phyloP scores from a whole-genome alignment of 768 basidiomycete species.

The Russula brevipes region DNA sequence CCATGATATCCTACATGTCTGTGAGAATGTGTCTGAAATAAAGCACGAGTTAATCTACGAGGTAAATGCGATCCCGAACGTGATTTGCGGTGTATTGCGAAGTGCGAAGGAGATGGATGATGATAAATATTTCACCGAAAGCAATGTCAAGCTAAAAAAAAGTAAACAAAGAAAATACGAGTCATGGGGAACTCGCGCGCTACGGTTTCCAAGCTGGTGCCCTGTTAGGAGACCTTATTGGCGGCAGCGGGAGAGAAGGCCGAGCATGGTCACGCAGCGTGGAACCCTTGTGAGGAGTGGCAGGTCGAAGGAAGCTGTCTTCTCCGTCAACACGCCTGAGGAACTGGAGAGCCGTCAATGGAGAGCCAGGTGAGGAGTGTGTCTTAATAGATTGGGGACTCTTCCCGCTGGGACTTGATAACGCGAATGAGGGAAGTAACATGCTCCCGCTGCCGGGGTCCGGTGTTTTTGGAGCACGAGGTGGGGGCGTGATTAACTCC shows the following conservation, averaged over 20 bases:
- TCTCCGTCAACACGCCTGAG: conserved; percentile 72
- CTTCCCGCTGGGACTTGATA: conserved; percentile 45
- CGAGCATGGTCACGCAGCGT: conserved; percentile 1
- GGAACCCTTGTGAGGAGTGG: conserved; percentile 54
- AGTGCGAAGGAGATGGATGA: conserved; percentile 3
- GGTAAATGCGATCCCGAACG: conserved; percentile 12
- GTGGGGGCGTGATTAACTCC: conserved; percentile 37
- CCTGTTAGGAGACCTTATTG: conserved; percentile 15
- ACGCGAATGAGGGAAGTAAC: conserved; percentile 60
- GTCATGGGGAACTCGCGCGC: not conserved
- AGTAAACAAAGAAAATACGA: not conserved
- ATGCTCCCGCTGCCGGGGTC: conserved; percentile 47
- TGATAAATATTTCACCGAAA: conserved; percentile 9
- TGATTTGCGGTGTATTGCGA: conserved; percentile 11
- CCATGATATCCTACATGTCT: conserved; percentile 16
- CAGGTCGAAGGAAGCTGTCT: conserved; percentile 45
- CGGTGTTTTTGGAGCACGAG: conserved; percentile 54
- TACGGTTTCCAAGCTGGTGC: conserved; percentile 25
- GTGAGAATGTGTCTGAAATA: conserved; percentile 16
- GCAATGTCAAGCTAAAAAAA: not conserved
- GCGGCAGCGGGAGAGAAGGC: conserved; percentile 3
- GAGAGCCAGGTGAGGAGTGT: conserved; percentile 63
- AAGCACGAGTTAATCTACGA: conserved; percentile 13
- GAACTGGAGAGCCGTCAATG: conserved; percentile 78
- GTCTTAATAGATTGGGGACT: conserved; percentile 46